phyloP scores from a whole-genome alignment of 352 stramenopile species.

The Phytophthora vignae region DNA sequence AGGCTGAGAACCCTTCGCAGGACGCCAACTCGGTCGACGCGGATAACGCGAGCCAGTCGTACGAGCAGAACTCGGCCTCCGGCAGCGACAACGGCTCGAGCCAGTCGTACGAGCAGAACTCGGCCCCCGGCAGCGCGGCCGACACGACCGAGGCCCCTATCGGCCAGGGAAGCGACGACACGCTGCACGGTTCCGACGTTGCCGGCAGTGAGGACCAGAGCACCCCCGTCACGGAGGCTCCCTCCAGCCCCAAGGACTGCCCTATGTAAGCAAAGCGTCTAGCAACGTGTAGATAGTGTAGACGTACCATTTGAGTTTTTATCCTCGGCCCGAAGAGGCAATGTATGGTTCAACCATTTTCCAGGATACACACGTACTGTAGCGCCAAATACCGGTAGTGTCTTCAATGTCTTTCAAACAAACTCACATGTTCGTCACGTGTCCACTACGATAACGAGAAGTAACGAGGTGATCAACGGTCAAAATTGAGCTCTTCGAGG shows the following conservation, averaged over 20 bases:
- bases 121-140: not conserved
- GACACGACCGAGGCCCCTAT: not conserved
- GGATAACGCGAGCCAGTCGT: not conserved
- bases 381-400: slow-evolving; percentile 11
- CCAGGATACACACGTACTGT: not conserved
- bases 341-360: slow-evolving; percentile 4
- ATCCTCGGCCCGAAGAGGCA: not conserved
- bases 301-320: slow-evolving; percentile 2
- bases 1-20: slow-evolving; percentile 3
- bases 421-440: slow-evolving; percentile 9
- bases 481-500: too few relatives aligned
- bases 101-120: slow-evolving; percentile 1
- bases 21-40: slow-evolving; percentile 7
- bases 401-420: not conserved
- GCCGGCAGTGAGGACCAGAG: not conserved
- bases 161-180: not conserved
- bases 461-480: not conserved
- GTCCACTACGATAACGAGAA: not conserved
- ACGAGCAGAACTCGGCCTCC: not conserved
- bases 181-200: not conserved
- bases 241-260: slow-evolving; percentile 23
- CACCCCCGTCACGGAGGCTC: not conserved
- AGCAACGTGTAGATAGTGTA: slow-evolving; percentile 8
- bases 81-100: not conserved
- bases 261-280: slow-evolving; percentile 29